Percentiles rank a stretch among this genome's conserved stretches.
phyloP scores from a whole-genome alignment of 2,329 filamentous ascomycete species.

The Pseudogymnoascus destructans region DNA sequence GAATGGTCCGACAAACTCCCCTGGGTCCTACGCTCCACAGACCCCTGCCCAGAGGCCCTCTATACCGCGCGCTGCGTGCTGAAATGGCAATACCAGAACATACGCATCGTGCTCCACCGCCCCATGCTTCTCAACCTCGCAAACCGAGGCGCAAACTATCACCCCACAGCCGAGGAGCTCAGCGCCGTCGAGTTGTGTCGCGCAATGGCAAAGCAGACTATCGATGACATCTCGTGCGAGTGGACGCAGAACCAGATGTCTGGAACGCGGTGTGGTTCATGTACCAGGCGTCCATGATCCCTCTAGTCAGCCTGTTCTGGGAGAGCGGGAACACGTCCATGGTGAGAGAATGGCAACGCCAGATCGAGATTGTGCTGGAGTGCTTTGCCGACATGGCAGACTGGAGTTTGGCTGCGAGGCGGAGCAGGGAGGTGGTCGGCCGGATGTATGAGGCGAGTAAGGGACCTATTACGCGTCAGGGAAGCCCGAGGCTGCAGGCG shows the following conservation, averaged over 20 bases:
- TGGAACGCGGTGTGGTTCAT: conserved; percentile 77
- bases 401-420: conserved; percentile 50
- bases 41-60: conserved; percentile 58
- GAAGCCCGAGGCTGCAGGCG: conserved; percentile 24
- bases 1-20: conserved; percentile 62
- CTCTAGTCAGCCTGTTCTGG: conserved; percentile 61
- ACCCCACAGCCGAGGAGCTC: conserved; percentile 45
- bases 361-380: conserved; percentile 45
- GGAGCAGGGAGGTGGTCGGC: conserved; percentile 49
- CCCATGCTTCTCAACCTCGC: conserved; percentile 57
- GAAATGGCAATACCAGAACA: conserved; percentile 72
- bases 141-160: conserved; percentile 20
- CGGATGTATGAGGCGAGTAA: conserved; percentile 47
- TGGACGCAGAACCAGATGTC: conserved; percentile 63
- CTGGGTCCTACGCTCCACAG: conserved; percentile 47
- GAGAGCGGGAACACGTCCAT: conserved; percentile 32
- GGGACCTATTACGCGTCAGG: conserved; percentile 19
- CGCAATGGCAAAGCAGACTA: conserved; percentile 54
- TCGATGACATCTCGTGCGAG: conserved; percentile 57
- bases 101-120: conserved; percentile 63
- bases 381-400: conserved; percentile 51
- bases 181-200: conserved; percentile 56
- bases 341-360: conserved; percentile 36
- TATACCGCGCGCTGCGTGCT: conserved; percentile 60
- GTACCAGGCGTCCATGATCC: conserved; percentile 70